Percentiles rank a stretch among this genome's conserved stretches.
Evolutionary conservation across 257 asterid species (phyloP).

Genomic region (Gentiana macrophylla): DNA sequence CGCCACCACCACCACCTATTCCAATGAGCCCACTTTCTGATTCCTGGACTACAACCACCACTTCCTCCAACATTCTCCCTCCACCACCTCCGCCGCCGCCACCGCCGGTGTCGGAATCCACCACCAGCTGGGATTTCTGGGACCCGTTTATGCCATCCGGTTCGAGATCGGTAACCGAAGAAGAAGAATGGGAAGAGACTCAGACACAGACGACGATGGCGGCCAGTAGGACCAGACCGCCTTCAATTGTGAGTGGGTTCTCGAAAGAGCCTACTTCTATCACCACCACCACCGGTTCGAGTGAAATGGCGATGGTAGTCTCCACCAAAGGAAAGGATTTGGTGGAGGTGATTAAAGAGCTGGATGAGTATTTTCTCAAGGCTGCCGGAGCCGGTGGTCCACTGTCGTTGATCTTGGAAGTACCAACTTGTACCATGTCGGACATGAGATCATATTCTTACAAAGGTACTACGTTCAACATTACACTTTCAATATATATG

Average conservation of each 20-base stretch:
- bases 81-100: constrained; percentile 70
- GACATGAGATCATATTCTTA: constrained; percentile 34
- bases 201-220: constrained; percentile 44
- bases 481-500: neutral
- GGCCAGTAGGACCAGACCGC: constrained; percentile 54
- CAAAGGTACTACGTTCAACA: constrained; percentile 1
- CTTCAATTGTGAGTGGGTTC: constrained; percentile 34
- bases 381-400: constrained; percentile 84
- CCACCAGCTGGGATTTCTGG: constrained; percentile 91
- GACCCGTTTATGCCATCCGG: constrained; percentile 78
- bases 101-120: constrained; percentile 38
- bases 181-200: constrained; percentile 69
- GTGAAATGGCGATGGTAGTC: constrained; percentile 74
- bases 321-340: constrained; percentile 76
- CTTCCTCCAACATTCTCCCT: constrained; percentile 44
- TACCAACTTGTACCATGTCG: constrained; percentile 53
- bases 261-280: constrained; percentile 38
- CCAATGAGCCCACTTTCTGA: constrained; percentile 66
- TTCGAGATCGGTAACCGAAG: constrained; percentile 55
- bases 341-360: constrained; percentile 66
- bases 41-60: constrained; percentile 36
- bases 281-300: constrained; percentile 30
- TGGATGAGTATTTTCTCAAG: constrained; percentile 76
- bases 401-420: constrained; percentile 64
- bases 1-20: constrained; percentile 39